phyloP scores from a whole-genome alignment of 1,139 yeast species.

The Kodamaea anthophila region DNA sequence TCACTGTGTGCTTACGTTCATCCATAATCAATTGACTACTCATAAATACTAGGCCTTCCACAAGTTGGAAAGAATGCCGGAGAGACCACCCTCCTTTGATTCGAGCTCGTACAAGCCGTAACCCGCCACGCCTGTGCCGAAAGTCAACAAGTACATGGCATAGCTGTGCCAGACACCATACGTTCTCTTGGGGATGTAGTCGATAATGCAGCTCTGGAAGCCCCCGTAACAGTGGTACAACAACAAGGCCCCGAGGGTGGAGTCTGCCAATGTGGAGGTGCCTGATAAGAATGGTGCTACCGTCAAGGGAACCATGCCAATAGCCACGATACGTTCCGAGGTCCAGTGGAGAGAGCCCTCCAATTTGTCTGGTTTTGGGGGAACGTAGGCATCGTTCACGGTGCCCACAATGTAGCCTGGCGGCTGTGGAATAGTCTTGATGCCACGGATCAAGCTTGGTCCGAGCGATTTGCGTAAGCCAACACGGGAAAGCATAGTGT shows the following conservation, averaged over 20 bases:
- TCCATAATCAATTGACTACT: too few species aligned
- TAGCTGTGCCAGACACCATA: slow-evolving; percentile 61
- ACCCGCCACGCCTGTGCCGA: slow-evolving; percentile 58
- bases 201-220: slow-evolving; percentile 71
- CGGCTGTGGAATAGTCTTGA: slow-evolving; percentile 60
- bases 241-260: slow-evolving; percentile 48
- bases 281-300: slow-evolving; percentile 59
- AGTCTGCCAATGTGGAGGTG: slow-evolving; percentile 41
- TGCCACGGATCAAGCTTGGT: slow-evolving; percentile 16
- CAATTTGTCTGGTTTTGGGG: slow-evolving; percentile 47
- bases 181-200: slow-evolving; percentile 69
- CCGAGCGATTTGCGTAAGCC: slow-evolving; percentile 19
- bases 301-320: slow-evolving; percentile 60
- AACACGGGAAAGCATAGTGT: slow-evolving; percentile 26
- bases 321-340: slow-evolving; percentile 52
- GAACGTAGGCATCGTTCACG: slow-evolving; percentile 65
- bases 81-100: slow-evolving; percentile 47
- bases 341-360: slow-evolving; percentile 77
- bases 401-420: slow-evolving; percentile 72
- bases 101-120: slow-evolving; percentile 68
- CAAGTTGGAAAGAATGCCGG: slow-evolving; percentile 29
- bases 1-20: too few species aligned
- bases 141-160: slow-evolving; percentile 55
- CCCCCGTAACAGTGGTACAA: slow-evolving; percentile 67
- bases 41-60: slow-evolving; percentile 30